These are phyloP conservation scores for Termitomyces sp. DNA, from an alignment of 768 basidiomycete genomes.

Conservation along the genomic window DNA sequence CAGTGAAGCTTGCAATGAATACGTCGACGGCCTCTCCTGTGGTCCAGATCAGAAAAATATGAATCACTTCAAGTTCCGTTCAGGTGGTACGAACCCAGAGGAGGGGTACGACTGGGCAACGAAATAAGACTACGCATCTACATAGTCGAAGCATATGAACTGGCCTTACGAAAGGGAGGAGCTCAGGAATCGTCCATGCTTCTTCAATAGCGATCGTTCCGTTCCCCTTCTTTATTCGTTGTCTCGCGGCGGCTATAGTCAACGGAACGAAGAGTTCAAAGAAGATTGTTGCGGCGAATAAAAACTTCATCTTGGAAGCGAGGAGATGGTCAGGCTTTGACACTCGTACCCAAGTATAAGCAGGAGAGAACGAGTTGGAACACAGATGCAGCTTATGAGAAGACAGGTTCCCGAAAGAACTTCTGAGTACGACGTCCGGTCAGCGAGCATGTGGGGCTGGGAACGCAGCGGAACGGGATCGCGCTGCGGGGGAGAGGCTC, in stretches of 20 bases:
- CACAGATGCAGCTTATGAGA: background rate
- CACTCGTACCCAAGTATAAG: background rate
- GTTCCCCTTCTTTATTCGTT: slow-evolving; percentile 28
- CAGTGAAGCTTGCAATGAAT: slow-evolving; percentile 33
- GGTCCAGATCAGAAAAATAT: background rate
- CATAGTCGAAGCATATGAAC: background rate
- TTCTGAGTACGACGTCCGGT: background rate
- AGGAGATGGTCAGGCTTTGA: background rate
- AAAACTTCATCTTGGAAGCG: background rate
- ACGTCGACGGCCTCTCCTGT: slow-evolving; percentile 31
- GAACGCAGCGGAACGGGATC: background rate
- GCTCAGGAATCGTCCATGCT: slow-evolving; percentile 37
- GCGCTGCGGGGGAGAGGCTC: background rate
- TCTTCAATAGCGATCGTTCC: slow-evolving; percentile 41
- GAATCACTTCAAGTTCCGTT: background rate
- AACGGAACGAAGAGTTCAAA: background rate
- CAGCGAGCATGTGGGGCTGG: background rate
- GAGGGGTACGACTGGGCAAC: slow-evolving; percentile 14
- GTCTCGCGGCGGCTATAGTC: slow-evolving; percentile 7
- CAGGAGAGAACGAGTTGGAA: background rate
- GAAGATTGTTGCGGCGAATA: background rate
- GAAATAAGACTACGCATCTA: background rate
- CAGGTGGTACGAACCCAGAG: slow-evolving; percentile 20
- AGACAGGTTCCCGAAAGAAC: background rate
- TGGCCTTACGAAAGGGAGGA: slow-evolving; percentile 27